These are phyloP conservation scores for Pelagomonas calceolata DNA, from an alignment of 108 stramenopile species.

Conservation along the genomic window DNA sequence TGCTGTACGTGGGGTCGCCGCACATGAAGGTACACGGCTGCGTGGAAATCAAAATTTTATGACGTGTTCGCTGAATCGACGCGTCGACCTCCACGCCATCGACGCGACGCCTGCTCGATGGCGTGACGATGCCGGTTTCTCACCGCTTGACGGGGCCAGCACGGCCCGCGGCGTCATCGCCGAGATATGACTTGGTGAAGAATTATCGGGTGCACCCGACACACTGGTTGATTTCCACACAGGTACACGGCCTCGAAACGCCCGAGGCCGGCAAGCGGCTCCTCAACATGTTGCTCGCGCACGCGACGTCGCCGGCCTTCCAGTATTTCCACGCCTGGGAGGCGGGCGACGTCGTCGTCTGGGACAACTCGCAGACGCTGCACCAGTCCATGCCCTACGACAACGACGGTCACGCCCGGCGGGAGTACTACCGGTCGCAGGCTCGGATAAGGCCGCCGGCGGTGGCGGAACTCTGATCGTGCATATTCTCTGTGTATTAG, in stretches of 20 bases:
- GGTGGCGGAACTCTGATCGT: no score
- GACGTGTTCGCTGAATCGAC: no score
- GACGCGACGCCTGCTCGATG: no score
- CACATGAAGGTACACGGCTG: not conserved
- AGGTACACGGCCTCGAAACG: not conserved
- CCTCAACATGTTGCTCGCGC: not conserved
- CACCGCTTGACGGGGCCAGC: no score
- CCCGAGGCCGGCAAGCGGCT: not conserved
- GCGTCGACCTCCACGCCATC: no score
- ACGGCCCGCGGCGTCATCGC: no score
- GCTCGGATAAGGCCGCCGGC: not conserved
- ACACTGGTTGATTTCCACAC: no score
- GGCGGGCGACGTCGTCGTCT: slow-evolving; percentile 1
- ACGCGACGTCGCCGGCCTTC: not conserved
- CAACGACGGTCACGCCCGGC: not conserved
- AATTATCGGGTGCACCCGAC: no score
- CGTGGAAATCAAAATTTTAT: no score
- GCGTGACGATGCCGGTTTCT: no score
- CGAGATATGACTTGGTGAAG: no score
- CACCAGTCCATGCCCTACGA: not conserved
- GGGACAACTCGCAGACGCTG: not conserved
- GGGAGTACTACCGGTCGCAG: not conserved
- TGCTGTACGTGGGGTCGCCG: not conserved
- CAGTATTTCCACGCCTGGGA: not conserved
- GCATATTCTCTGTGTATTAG: no score